These are phyloP conservation scores for Coniella vitis DNA, from an alignment of 2,329 filamentous ascomycete genomes.

Conservation along the genomic window DNA sequence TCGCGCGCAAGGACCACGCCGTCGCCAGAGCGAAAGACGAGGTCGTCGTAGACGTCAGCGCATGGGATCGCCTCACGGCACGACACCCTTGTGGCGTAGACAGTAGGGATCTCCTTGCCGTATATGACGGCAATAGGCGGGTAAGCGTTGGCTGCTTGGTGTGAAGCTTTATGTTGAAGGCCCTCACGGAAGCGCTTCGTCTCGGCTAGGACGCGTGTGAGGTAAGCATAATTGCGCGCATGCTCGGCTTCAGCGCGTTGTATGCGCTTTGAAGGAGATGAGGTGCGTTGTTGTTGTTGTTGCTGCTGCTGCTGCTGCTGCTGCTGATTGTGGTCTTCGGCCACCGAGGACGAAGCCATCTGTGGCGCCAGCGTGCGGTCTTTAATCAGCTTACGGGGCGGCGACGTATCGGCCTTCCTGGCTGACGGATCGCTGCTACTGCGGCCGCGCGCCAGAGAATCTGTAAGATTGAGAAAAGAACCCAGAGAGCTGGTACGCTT, in stretches of 20 bases:
- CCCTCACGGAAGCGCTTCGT: conserved; percentile 71
- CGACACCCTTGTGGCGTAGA: conserved; percentile 71
- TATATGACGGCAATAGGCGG: conserved; percentile 80
- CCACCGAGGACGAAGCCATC: conserved; percentile 30
- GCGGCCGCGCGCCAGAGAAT: conserved; percentile 33
- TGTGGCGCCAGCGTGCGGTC: conserved; percentile 39
- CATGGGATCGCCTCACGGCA: conserved; percentile 67
- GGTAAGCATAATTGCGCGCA: conserved; percentile 52
- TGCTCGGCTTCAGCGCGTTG: conserved; percentile 36
- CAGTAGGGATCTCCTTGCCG: conserved; percentile 78
- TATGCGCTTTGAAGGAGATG: conserved; percentile 11
- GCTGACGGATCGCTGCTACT: conserved; percentile 33
- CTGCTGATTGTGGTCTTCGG: conserved; percentile 19
- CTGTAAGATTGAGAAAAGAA: conserved; percentile 41
- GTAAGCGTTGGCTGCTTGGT: conserved; percentile 63
- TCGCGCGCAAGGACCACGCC: conserved; percentile 82
- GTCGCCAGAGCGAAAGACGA: conserved; percentile 81
- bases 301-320: conserved; percentile 20
- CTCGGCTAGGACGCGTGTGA: conserved; percentile 65
- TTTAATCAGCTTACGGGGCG: conserved; percentile 26
- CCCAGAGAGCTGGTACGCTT: conserved; percentile 31
- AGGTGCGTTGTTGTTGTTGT: not conserved
- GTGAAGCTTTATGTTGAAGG: conserved; percentile 53
- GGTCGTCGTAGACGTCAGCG: conserved; percentile 74
- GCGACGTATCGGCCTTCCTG: conserved; percentile 19